Evolutionary conservation across 306 rosid species (phyloP).

Genomic region (Ziziphus jujuba): DNA sequence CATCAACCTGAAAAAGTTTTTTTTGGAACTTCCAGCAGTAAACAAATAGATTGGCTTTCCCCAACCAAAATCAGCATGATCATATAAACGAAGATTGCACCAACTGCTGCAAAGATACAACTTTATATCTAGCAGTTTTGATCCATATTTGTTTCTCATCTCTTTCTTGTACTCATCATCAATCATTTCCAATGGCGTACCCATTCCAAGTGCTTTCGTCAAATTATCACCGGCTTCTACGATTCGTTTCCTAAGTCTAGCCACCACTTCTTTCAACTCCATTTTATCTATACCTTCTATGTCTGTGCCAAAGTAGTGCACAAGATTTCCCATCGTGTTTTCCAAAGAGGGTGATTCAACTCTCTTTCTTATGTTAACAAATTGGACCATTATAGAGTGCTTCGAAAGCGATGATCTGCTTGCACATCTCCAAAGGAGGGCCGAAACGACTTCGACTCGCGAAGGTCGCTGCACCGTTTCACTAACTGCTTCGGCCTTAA

Average conservation of each 20-base stretch:
- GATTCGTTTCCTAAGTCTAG: constrained; percentile 19
- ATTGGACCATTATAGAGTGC: constrained; percentile 29
- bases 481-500: constrained; percentile 30
- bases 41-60: not conserved
- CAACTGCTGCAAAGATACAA: not conserved
- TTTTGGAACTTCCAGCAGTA: not conserved
- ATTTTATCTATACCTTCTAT: not conserved
- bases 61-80: constrained; percentile 10
- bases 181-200: constrained; percentile 5
- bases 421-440: constrained; percentile 49
- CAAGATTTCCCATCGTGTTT: constrained; percentile 28
- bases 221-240: constrained; percentile 2
- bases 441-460: constrained; percentile 39
- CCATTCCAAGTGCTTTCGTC: constrained; percentile 14
- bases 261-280: constrained; percentile 14
- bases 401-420: constrained; percentile 4
- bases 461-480: constrained; percentile 25
- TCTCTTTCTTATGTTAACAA: constrained; percentile 32
- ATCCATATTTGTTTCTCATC: not conserved
- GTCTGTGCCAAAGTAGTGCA: not conserved
- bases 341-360: constrained; percentile 23
- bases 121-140: not conserved
- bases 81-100: constrained; percentile 6
- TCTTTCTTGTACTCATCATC: not conserved
- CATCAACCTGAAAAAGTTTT: constrained; percentile 7